phyloP scores from a whole-genome alignment of 768 basidiomycete genomes.

The Daedaleopsis sinensis region DNA sequence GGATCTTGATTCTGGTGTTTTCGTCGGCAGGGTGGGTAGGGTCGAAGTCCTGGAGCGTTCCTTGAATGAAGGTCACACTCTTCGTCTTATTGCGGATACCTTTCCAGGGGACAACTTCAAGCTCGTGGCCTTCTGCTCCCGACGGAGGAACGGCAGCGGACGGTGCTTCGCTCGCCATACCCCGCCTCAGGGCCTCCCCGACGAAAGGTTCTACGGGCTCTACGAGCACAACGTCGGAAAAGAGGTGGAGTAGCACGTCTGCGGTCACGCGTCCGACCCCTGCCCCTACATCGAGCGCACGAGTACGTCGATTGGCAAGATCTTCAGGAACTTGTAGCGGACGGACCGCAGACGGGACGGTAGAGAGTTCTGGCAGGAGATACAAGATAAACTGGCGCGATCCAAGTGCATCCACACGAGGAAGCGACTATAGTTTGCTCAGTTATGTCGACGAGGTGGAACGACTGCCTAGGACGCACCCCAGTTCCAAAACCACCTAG shows the following conservation, averaged over 20 bases:
- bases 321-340: constrained; percentile 39
- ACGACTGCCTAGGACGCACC: constrained; percentile 31
- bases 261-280: constrained; percentile 93
- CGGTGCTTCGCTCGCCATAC: constrained; percentile 36
- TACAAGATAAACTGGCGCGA: constrained; percentile 87
- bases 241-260: constrained; percentile 86
- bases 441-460: too few species aligned
- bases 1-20: constrained; percentile 40
- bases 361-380: constrained; percentile 78
- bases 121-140: constrained; percentile 10
- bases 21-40: constrained; percentile 51
- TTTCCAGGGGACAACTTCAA: constrained; percentile 52
- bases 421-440: constrained; percentile 62
- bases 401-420: constrained; percentile 87
- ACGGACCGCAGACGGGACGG: constrained; percentile 72
- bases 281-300: constrained; percentile 91
- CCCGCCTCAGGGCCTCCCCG: constrained; percentile 59
- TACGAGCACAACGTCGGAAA: constrained; percentile 84
- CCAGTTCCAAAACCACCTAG: constrained; percentile 60
- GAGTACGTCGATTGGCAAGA: constrained; percentile 46
- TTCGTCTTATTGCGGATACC: constrained; percentile 65
- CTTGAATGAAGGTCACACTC: constrained; percentile 80
- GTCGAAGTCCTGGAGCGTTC: constrained; percentile 81
- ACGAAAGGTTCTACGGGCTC: constrained; percentile 88
- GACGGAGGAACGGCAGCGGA: constrained; percentile 30